Evolutionary conservation across 2,329 filamentous ascomycete species (phyloP), one percentile per base, ranked within the genome.

Genomic region (Gremmenia infestans): DNA sequence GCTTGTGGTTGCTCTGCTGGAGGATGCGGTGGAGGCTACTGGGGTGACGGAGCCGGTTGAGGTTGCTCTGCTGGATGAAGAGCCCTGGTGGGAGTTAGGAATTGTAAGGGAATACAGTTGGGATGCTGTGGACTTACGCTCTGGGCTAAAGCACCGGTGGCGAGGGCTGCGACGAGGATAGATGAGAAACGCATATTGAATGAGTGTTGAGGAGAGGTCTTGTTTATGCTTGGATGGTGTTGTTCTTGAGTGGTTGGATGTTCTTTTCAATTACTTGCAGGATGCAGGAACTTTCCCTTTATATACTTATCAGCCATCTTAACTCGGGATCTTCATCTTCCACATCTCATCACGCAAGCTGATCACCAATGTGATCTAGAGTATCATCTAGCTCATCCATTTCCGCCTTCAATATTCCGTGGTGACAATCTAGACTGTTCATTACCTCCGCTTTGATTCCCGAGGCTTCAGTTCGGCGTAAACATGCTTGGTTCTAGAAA

Each of bases 171-270:
- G 6, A 60, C 47, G 53, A 63, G 49, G 50, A 60, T 9, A 40
- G 51, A 53, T 49, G 59, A 60, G 53, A 61, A 22, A 48, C 51
- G 59, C 60, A 63, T 63, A 4, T 48, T 60, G 46, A 43, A 40
- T 28, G 37, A 40, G 22, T 47, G 22, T 25, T 15, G 23, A 17
- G 6, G 32, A 12, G 17, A 39, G 53, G 32, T 17, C 12, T 51
- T 52, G 14, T 48, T 47, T 14, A 48, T 12, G 23, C 22, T 48
- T 7, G 14, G 42, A 11, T 17, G 12, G 12, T 15, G 37, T 17
- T 40, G 15, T 40, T 32, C 28, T 32, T 12, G 9, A 32, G 28
- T 32, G 28, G 9, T 32, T 3, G 28, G 28, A 32, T 32, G 9
- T 32, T 11, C 28, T 4, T 32, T 12, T 32, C 9, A 32, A 11